Evolutionary conservation across 78 protist genomes (phyloP).

Genomic region (Capsaspora owczarzaki): DNA sequence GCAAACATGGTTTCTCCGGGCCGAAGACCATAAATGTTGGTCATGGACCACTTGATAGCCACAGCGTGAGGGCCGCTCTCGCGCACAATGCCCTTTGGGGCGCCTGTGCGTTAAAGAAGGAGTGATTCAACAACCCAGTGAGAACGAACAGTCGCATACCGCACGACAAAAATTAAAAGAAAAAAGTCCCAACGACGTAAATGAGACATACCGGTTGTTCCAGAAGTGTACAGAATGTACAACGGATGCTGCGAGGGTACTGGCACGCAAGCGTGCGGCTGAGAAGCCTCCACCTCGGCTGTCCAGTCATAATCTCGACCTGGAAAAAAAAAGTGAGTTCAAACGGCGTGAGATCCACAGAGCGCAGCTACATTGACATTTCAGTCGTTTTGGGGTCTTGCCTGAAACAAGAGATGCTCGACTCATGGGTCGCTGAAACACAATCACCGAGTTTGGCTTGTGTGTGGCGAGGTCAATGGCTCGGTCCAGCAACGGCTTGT

Average conservation of each 20-base stretch:
- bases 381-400: too few species aligned
- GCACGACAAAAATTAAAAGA: background rate
- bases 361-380: too few species aligned
- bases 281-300: background rate
- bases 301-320: conserved; percentile 33
- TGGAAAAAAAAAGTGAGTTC: too few species aligned
- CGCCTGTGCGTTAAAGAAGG: conserved; percentile 21
- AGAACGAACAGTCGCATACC: background rate
- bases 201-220: conserved; percentile 55
- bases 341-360: too few species aligned
- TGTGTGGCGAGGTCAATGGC: conserved; percentile 29
- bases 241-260: conserved; percentile 68
- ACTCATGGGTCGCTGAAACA: too few species aligned
- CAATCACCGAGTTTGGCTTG: conserved; percentile 22
- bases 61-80: conserved; percentile 55
- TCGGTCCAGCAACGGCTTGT: background rate
- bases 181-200: background rate
- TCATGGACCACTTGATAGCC: conserved; percentile 33
- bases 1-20: conserved; percentile 48
- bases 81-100: conserved; percentile 69
- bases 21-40: conserved; percentile 28
- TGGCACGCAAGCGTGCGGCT: conserved; percentile 7
- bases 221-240: conserved; percentile 82
- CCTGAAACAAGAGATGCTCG: too few species aligned
- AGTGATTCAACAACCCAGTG: background rate